These are phyloP conservation scores for Aspergillus glaucus DNA, from an alignment of 2,329 filamentous ascomycete species.

Conservation along the genomic window DNA sequence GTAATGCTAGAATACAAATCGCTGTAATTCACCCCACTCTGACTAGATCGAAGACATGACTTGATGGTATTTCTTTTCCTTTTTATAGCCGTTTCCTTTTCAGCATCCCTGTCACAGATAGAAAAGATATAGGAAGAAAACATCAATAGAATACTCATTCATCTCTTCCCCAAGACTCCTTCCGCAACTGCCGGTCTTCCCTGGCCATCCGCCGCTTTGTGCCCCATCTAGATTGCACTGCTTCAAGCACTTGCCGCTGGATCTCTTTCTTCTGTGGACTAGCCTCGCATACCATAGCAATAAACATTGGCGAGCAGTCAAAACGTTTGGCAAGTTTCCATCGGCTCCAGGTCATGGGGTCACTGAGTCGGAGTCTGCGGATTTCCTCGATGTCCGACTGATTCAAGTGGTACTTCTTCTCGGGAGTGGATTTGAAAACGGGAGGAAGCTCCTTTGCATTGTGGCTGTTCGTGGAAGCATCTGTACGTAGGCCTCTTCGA, in stretches of 20 bases:
- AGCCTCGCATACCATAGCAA: constrained; percentile 53
- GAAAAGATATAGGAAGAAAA: neutral
- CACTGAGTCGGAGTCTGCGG: constrained; percentile 45
- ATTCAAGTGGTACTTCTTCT: constrained; percentile 58
- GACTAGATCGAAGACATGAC: too few species aligned
- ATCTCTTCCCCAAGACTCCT: constrained; percentile 56
- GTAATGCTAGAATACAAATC: neutral
- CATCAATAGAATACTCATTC: constrained; percentile 32
- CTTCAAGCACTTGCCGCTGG: constrained; percentile 45
- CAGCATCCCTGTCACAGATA: neutral
- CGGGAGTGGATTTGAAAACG: constrained; percentile 44
- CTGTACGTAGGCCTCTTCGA: constrained; percentile 43
- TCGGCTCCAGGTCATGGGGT: constrained; percentile 56
- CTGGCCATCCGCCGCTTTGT: constrained; percentile 53
- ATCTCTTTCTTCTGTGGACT: constrained; percentile 44
- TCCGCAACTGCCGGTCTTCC: constrained; percentile 55
- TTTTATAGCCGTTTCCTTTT: neutral
- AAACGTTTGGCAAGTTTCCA: constrained; percentile 56
- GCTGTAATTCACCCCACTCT: neutral
- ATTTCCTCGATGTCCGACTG: constrained; percentile 55
- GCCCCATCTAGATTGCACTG: constrained; percentile 56
- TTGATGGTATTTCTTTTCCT: neutral
- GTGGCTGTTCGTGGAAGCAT: constrained; percentile 17
- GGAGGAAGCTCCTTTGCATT: constrained; percentile 37
- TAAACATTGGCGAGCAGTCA: constrained; percentile 57